Base-by-base conservation (phyloP, 2,329 filamentous ascomycete species). In the Aspergillus fumigatus region DNA sequence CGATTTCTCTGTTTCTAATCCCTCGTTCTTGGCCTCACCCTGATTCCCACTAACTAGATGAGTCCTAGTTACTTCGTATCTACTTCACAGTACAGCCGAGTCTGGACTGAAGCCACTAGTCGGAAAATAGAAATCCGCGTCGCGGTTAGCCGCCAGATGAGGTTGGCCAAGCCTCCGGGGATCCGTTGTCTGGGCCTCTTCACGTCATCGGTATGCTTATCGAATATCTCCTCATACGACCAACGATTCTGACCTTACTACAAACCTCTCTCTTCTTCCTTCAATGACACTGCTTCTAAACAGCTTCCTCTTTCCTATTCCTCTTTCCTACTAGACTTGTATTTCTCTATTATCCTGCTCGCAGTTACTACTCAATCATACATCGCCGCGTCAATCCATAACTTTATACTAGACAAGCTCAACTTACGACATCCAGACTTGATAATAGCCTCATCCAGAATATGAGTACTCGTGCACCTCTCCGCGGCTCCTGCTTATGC, bases 401-500 rank as follows among this genome's bases (percentile, higher is more conserved):
- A 47, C 25, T 26, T 17, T 23, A 47, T 47, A 53, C 49, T 51
- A 29, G 27, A 21, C 27, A 17, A 29, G n/a, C 48, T 32, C 47
- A 48, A 19, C 8, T 47, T 21, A 43, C 48, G 23, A 27, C 17
- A 26, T 49, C 41, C 4, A 17, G 29, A 32, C 35, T 40, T 10
- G 17, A 53, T 29, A 47, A 45, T 32, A 45, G 5, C 43, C 11
- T 27, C 10, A 27, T 7, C 27, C 41, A 19, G 45, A 59, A 56
- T 10, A 65, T 65, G 62, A 41, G 52, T 29, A 41, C 70, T 53
- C 61, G 69, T 43, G 70, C 82, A 59, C 81, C 81, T 41, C 81
- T 96, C 56, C 85, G 83, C 62, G 92, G 92, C 66, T 84, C 86
- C 62, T 96, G 92, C 77, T 86, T 88, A 53, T 97, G 92, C 73